Evolutionary conservation across 2,329 filamentous ascomycete species (phyloP).

Genomic region (Emmonsiellopsis sp.): DNA sequence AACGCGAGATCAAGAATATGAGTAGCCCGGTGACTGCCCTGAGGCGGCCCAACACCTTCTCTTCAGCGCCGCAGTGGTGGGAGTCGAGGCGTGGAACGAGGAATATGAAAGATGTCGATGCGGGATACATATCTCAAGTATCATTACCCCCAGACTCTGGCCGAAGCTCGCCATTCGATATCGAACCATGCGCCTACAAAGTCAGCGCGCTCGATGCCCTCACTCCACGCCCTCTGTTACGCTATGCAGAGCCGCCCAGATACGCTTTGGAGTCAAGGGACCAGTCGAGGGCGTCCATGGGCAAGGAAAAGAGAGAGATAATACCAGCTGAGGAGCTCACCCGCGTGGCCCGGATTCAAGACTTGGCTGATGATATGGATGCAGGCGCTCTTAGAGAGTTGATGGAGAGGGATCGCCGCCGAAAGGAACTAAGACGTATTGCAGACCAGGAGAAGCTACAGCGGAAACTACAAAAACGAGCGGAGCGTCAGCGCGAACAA

Average conservation of each 20-base stretch:
- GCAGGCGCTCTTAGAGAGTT: slow-evolving; percentile 76
- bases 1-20: slow-evolving; percentile 84
- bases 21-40: slow-evolving; percentile 55
- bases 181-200: slow-evolving; percentile 68
- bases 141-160: not conserved
- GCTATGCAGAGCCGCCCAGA: slow-evolving; percentile 58
- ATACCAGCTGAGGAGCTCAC: slow-evolving; percentile 52
- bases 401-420: slow-evolving; percentile 78
- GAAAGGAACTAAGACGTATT: slow-evolving; percentile 64
- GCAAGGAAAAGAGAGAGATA: slow-evolving; percentile 44
- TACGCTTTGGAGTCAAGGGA: slow-evolving; percentile 39
- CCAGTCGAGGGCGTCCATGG: slow-evolving; percentile 39
- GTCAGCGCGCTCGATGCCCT: slow-evolving; percentile 73
- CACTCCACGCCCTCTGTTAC: slow-evolving; percentile 73
- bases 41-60: slow-evolving; percentile 45
- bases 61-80: slow-evolving; percentile 50
- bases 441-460: slow-evolving; percentile 57
- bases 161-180: slow-evolving; percentile 54
- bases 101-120: slow-evolving; percentile 26
- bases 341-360: slow-evolving; percentile 55
- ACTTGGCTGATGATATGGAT: slow-evolving; percentile 74
- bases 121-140: not conserved
- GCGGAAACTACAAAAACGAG: slow-evolving; percentile 34
- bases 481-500: slow-evolving; percentile 47
- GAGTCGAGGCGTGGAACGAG: slow-evolving; percentile 56